These are phyloP conservation scores for Rutstroemia sydowiana DNA, from an alignment of 2,329 filamentous ascomycete genomes.

Conservation along the genomic window DNA sequence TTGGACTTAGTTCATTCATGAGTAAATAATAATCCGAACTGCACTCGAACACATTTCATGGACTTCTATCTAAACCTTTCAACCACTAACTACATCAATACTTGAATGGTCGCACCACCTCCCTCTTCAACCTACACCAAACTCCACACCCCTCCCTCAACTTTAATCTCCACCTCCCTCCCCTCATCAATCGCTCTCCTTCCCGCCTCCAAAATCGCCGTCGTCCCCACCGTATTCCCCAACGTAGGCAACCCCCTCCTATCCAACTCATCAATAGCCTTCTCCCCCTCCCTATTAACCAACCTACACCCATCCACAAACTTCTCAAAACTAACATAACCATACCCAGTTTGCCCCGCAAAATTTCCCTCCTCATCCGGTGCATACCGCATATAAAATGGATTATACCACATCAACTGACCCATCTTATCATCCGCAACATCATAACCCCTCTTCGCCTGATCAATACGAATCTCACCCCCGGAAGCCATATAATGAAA, in stretches of 20 bases:
- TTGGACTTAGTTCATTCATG: too few species aligned
- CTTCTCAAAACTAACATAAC: constrained; percentile 92
- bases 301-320: constrained; percentile 81
- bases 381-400: constrained; percentile 92
- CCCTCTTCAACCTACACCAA: constrained; percentile 35
- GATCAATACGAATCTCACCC: constrained; percentile 83
- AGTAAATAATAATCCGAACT: too few species aligned
- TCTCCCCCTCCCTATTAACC: constrained; percentile 66
- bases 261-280: constrained; percentile 71
- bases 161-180: constrained; percentile 66
- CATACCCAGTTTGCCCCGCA: constrained; percentile 82
- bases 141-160: constrained; percentile 60
- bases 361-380: constrained; percentile 95
- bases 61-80: too few species aligned
- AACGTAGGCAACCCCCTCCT: constrained; percentile 75
- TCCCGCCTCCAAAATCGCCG: constrained; percentile 84
- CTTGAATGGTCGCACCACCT: neutral
- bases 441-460: constrained; percentile 91
- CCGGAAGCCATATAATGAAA: constrained; percentile 86
- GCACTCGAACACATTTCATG: too few species aligned
- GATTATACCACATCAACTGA: constrained; percentile 80
- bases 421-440: constrained; percentile 73
- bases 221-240: constrained; percentile 83
- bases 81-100: neutral
- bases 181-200: constrained; percentile 77